Evolutionary conservation across 2,329 filamentous ascomycete genomes (phyloP).

Genomic region (Ophiostoma tasmaniense): DNA sequence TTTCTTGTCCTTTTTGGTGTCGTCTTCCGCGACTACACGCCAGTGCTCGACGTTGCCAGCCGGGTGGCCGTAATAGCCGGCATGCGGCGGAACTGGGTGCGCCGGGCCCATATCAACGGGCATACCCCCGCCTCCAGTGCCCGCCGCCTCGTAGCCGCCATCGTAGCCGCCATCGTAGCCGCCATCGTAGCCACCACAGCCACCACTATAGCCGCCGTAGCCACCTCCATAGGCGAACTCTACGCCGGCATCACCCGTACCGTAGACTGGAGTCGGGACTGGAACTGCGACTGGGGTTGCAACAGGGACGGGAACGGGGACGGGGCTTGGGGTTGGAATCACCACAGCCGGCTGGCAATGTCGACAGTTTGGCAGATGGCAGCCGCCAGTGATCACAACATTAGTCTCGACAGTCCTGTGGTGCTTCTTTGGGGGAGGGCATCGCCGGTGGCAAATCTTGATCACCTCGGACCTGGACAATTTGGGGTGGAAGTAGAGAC

Average conservation of each 20-base stretch:
- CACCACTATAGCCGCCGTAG: not conserved
- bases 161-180: not conserved
- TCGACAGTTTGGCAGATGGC: not conserved
- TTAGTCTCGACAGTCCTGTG: not conserved
- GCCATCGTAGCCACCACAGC: not conserved
- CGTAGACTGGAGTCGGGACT: not conserved
- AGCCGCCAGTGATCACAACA: not conserved
- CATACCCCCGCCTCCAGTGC: not conserved
- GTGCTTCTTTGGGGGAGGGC: not conserved
- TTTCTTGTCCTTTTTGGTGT: not conserved
- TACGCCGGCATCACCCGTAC: not conserved
- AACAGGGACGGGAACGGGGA: not conserved
- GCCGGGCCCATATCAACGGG: not conserved
- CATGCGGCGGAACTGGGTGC: not conserved
- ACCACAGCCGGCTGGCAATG: not conserved
- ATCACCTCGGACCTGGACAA: conserved; percentile 10
- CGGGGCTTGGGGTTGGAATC: not conserved
- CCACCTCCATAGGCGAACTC: not conserved
- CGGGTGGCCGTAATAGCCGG: conserved; percentile 9
- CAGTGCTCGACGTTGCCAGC: conserved; percentile 13
- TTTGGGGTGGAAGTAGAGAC: conserved; percentile 17
- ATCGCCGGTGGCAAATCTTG: conserved; percentile 11
- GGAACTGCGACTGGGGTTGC: not conserved
- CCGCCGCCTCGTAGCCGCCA: not conserved
- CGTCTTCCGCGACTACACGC: not conserved